A percentile compares a stretch with the other conserved stretches of the same genome.
These are phyloP conservation scores for Melaleuca quinquenervia DNA, from an alignment of 345 rosid genomes.

Conservation along the genomic window DNA sequence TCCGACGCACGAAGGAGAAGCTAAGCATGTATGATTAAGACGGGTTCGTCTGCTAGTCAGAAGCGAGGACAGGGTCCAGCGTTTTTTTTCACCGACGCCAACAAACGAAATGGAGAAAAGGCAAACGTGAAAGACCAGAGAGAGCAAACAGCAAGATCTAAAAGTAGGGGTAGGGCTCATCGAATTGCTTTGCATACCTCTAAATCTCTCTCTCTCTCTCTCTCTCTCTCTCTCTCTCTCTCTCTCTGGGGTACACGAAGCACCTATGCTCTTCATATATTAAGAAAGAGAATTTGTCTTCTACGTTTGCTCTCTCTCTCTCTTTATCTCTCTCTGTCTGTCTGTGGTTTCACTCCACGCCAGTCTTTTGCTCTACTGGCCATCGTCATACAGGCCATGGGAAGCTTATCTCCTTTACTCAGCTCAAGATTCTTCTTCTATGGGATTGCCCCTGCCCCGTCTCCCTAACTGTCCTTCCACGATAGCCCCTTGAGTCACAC, in stretches of 20 bases:
- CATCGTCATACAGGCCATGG: neutral
- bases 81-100: no score
- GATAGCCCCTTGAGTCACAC: neutral
- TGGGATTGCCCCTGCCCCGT: neutral
- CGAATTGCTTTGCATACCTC: neutral
- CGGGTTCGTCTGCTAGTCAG: neutral
- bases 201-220: neutral
- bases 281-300: neutral
- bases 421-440: neutral
- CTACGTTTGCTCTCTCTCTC: neutral
- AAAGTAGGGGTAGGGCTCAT: neutral
- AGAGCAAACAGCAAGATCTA: neutral
- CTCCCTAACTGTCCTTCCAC: neutral
- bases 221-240: neutral
- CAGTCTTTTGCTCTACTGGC: neutral
- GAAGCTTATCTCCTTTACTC: neutral
- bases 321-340: neutral
- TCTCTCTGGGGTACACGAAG: neutral
- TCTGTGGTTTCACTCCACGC: neutral
- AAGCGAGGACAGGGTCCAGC: no score
- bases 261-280: neutral
- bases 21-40: neutral
- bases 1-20: neutral
- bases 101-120: neutral
- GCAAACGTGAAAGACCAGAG: neutral